phyloP scores from a whole-genome alignment of 768 basidiomycete genomes.

The Tricholomella constricta region DNA sequence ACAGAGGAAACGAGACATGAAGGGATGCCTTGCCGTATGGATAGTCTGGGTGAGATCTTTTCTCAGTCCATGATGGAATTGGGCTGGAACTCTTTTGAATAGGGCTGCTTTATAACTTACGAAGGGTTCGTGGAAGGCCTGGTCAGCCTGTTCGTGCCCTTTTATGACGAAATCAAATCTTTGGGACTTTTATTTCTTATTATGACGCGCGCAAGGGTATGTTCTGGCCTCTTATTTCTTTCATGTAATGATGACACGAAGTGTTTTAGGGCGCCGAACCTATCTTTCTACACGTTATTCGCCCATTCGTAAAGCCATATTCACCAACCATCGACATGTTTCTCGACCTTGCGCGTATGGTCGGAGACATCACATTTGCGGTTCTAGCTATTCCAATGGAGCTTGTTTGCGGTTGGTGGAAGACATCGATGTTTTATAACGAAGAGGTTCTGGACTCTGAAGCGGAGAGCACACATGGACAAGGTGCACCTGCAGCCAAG shows the following conservation, averaged over 20 bases:
- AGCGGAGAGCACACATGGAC: slow-evolving; percentile 9
- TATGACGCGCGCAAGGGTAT: slow-evolving; percentile 69
- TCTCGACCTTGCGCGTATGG: slow-evolving; percentile 59
- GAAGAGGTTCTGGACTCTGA: slow-evolving; percentile 22
- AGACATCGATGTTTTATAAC: slow-evolving; percentile 22
- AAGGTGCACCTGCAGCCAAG: background rate
- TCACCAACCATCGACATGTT: slow-evolving; percentile 61
- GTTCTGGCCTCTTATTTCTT: slow-evolving; percentile 23
- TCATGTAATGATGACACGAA: background rate
- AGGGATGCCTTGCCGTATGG: slow-evolving; percentile 84
- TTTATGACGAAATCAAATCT: slow-evolving; percentile 83
- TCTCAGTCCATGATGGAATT: background rate
- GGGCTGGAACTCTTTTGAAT: slow-evolving; percentile 2
- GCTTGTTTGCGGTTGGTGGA: slow-evolving; percentile 39
- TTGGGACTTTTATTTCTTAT: slow-evolving; percentile 73
- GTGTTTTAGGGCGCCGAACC: slow-evolving; percentile 89
- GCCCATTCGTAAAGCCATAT: slow-evolving; percentile 79
- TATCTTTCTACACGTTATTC: slow-evolving; percentile 76
- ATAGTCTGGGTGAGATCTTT: slow-evolving; percentile 70
- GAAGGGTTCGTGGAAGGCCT: slow-evolving; percentile 68
- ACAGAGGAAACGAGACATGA: slow-evolving; percentile 83
- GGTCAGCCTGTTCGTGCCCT: slow-evolving; percentile 74
- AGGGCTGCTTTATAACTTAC: slow-evolving; percentile 71
- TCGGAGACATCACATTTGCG: slow-evolving; percentile 63
- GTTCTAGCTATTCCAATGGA: slow-evolving; percentile 42